Base-by-base conservation (phyloP, 116 monocot species). In the Trichopus zeylanicus region DNA sequence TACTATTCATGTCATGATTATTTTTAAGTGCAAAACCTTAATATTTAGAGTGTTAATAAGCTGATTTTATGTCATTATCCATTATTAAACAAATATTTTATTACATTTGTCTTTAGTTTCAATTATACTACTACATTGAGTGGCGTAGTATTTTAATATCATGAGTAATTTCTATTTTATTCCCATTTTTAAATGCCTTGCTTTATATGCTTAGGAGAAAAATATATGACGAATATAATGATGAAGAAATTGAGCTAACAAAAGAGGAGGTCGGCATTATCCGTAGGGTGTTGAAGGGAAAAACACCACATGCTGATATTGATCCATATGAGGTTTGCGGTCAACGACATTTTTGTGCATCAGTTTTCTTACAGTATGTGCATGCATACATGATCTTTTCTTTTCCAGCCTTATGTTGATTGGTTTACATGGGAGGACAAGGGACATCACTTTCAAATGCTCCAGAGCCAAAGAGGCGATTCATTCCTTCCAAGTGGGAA, bases 401-500 rank as follows among this genome's bases (percentile, higher is more conserved):
- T 59, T 59, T 8, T 59, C 37, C 35, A 97, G 97, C 75, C 77
- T 31, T 90, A 87, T 73, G 81, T 97, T 57, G 97, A 97, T 81
- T 97, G 97, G 97, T 97, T 97, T 69, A 72, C 70, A 9, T 84
- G 78, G 73, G 87, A 90, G 47, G 94, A 89, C 26, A 89, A 85
- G 63, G 87, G 84, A 21, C 75, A 81, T 57, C 87, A n/a, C 81
- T 97, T 60, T 90, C 91, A 57, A 84, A 68, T 90, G 97, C 87
- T 18, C 91, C 97, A 47, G 97, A 97, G 74, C 97, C 97, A 72
- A 97, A 97, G 67, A 81, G 97, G 60, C 84, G 97, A 39, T 97
- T 97, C 48, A 65, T 87, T 60, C 97, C 87, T 63, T 97, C 97
- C n/a, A 90, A 87, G 64, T 90, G 87, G 87, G 97, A 97, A 48